Conservation (phyloP, 805 yeast species). For the Tetrapisispora phaffii region DNA sequence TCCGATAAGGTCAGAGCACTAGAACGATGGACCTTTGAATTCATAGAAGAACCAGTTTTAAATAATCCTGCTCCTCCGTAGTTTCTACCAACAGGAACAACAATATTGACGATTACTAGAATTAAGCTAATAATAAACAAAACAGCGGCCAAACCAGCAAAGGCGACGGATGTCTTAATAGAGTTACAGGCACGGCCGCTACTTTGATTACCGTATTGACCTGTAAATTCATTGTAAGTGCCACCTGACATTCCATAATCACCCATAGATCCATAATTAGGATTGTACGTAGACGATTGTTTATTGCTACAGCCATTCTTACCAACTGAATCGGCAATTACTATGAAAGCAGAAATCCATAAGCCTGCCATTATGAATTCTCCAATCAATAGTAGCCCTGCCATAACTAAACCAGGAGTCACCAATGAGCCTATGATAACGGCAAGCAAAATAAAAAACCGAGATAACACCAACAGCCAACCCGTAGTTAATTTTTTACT, state of each 20-base stretch:
- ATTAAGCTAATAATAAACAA: constrained; percentile 21
- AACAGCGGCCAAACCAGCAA: constrained; percentile 24
- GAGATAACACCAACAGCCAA: constrained; percentile 27
- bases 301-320: constrained; percentile 20
- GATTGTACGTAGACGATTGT: constrained; percentile 9
- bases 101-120: constrained; percentile 23
- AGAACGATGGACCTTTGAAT: constrained; percentile 15
- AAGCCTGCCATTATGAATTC: constrained; percentile 24
- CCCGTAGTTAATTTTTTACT: constrained; percentile 26
- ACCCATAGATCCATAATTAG: constrained; percentile 9
- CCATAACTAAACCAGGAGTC: constrained; percentile 13
- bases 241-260: constrained; percentile 7
- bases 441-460: constrained; percentile 20
- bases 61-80: constrained; percentile 19
- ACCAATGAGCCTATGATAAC: constrained; percentile 15
- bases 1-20: constrained; percentile 15
- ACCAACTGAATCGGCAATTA: constrained; percentile 26
- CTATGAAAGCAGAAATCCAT: constrained; percentile 31
- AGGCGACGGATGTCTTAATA: constrained; percentile 28
- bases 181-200: constrained; percentile 20
- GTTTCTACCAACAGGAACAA: constrained; percentile 17
- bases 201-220: constrained; percentile 8
- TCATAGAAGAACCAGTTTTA: constrained; percentile 14
- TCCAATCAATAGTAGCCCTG: constrained; percentile 20
- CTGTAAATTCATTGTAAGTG: constrained; percentile 12